Evolutionary conservation across 2,329 filamentous ascomycete genomes (phyloP).

Genomic region (Fusarium liriodendri): DNA sequence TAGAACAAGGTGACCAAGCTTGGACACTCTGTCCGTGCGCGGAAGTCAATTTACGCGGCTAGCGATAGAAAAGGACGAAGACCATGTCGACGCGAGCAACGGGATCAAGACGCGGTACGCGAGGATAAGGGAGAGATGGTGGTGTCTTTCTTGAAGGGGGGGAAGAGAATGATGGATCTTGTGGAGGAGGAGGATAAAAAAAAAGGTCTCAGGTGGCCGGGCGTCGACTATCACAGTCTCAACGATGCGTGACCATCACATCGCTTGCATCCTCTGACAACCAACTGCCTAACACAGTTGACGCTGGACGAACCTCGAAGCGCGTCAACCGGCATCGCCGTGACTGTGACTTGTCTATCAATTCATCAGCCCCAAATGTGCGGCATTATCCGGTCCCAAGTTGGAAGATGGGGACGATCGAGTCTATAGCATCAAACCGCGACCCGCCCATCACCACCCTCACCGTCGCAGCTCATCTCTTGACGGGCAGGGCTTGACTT

Average conservation of each 20-base stretch:
- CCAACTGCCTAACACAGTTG: not conserved
- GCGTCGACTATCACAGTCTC: constrained; percentile 12
- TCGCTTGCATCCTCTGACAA: constrained; percentile 17
- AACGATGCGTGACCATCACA: constrained; percentile 20
- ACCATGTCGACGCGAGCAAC: constrained; percentile 10
- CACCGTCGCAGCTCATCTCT: constrained; percentile 10
- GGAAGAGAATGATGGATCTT: not conserved
- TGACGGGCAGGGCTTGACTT: not conserved
- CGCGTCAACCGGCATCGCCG: constrained; percentile 2
- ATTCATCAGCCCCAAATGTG: not conserved
- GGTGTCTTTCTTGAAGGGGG: not conserved
- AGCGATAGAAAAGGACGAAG: not conserved
- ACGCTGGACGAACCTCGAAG: not conserved
- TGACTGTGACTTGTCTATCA: not conserved
- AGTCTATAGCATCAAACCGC: not conserved
- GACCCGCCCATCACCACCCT: constrained; percentile 5
- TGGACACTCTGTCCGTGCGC: constrained; percentile 33
- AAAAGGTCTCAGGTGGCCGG: constrained; percentile 4
- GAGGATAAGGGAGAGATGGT: not conserved
- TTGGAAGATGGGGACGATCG: not conserved
- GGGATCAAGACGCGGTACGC: not conserved
- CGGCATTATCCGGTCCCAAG: not conserved
- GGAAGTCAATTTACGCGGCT: constrained; percentile 37
- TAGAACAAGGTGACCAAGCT: constrained; percentile 10
- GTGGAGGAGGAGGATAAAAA: not conserved